Percentiles rank a stretch among this genome's conserved stretches.
phyloP scores from a whole-genome alignment of 352 stramenopile genomes.

The Pythium folliculosum region DNA sequence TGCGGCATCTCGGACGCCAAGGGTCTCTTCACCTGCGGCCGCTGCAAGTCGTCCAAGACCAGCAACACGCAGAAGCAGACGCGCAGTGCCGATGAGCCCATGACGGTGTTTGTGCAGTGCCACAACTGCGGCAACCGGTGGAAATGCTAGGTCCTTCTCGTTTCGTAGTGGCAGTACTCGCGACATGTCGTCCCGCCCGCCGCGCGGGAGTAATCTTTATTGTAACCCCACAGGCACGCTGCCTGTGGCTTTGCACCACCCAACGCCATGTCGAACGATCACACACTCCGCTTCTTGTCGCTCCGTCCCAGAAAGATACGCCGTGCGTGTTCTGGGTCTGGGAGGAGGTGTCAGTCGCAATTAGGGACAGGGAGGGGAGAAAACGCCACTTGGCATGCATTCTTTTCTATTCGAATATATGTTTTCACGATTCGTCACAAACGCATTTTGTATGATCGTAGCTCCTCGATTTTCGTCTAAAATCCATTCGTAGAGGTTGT shows the following conservation, averaged over 20 bases:
- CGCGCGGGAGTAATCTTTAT: slow-evolving; percentile 23
- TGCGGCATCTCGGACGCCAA: slow-evolving; percentile 80
- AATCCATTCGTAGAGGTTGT: slow-evolving; percentile 8
- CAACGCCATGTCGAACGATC: not conserved
- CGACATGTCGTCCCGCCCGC: not conserved
- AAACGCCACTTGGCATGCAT: slow-evolving; percentile 2
- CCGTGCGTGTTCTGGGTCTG: slow-evolving; percentile 15
- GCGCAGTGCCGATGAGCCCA: slow-evolving; percentile 96
- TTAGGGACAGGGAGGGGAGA: not conserved
- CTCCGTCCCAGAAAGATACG: slow-evolving; percentile 9
- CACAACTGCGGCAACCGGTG: slow-evolving; percentile 97
- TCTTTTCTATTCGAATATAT: slow-evolving; percentile 11
- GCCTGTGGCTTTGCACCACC: not conserved
- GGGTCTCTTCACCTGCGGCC: slow-evolving; percentile 89
- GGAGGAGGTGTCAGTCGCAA: slow-evolving; percentile 15
- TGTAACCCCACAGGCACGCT: slow-evolving; percentile 13
- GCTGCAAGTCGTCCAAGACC: slow-evolving; percentile 96
- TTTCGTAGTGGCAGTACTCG: not conserved
- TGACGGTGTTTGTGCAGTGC: slow-evolving; percentile 97
- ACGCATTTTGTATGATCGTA: not conserved
- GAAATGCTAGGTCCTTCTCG: slow-evolving; percentile 75
- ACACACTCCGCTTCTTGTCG: not conserved
- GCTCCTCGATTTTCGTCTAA: not conserved
- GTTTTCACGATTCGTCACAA: not conserved
- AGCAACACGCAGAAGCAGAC: slow-evolving; percentile 98